These are phyloP conservation scores for Sicyos baderoa DNA, from an alignment of 306 rosid genomes.

Conservation along the genomic window DNA sequence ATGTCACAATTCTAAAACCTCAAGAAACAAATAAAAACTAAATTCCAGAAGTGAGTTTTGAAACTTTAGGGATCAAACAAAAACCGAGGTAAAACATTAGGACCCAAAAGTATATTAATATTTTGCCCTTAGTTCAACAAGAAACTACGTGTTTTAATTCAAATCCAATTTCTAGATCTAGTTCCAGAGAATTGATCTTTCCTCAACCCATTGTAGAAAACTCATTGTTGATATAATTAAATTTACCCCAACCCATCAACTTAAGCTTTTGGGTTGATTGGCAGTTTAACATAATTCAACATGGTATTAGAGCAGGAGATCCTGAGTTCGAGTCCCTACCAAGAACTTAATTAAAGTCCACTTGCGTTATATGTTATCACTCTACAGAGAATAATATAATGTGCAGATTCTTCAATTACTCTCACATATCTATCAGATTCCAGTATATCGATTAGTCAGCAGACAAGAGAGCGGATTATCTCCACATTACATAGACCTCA, in stretches of 20 bases:
- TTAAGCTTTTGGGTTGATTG: no score
- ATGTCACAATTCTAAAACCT: background rate
- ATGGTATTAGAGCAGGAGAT: no score
- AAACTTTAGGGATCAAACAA: background rate
- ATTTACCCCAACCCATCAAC: no score
- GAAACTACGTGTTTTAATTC: background rate
- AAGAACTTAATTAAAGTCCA: no score
- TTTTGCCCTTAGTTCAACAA: background rate
- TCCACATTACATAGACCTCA: background rate
- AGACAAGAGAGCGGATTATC: background rate
- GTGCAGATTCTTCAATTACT: background rate
- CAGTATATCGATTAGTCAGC: background rate
- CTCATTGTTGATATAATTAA: no score
- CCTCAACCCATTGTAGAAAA: conserved; percentile 7
- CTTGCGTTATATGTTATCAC: no score
- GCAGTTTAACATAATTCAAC: no score
- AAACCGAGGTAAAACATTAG: background rate
- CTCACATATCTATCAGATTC: background rate
- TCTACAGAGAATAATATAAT: background rate
- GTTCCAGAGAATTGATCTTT: background rate
- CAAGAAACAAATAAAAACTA: background rate
- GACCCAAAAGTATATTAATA: background rate
- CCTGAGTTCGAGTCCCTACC: no score
- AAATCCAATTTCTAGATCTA: background rate
- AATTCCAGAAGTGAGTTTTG: background rate